Evolutionary conservation across 345 rosid species (phyloP), one percentile per base, ranked within the genome.

Genomic region (Mallotus nudiflorus): DNA sequence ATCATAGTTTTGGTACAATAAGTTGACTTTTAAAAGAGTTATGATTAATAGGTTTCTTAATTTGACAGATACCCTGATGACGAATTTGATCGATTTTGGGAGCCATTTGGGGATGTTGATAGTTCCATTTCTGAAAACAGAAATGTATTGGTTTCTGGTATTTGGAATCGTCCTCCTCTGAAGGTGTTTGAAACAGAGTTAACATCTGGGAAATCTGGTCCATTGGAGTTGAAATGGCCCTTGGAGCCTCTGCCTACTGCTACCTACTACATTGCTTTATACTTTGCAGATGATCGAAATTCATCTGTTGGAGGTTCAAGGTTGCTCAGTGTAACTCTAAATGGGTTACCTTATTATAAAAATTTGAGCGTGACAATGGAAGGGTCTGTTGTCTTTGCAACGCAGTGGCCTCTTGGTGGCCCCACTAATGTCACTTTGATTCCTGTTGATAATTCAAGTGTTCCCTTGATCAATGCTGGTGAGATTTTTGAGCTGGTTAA

Each of bases 1-100:
- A 63, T n/a, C n/a, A n/a, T n/a, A n/a, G n/a, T n/a, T n/a, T n/a
- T n/a, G n/a, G n/a, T n/a, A n/a, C n/a, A n/a, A n/a, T n/a, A n/a
- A n/a, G n/a, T n/a, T n/a, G n/a, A n/a, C n/a, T n/a, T n/a, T n/a
- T n/a, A n/a, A n/a, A n/a, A n/a, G n/a, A n/a, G n/a, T n/a, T n/a
- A n/a, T n/a, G n/a, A n/a, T n/a, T n/a, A n/a, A n/a, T n/a, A n/a
- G n/a, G n/a, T n/a, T n/a, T n/a, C n/a, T n/a, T n/a, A n/a, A n/a
- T n/a, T n/a, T n/a, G n/a, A 45, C 85, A 95, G 96, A 75, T 92
- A 78, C 69, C 97, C 96, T 28, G 93, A 92, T 75, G 97, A 95
- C 81, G 80, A 52, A 61, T 92, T 83, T 65, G 90, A 89, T 80
- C 87, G 97, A 67, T 72, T 77, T 55, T 95, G 99, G 99, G 90